These are phyloP conservation scores for Panus rudis DNA, from an alignment of 768 basidiomycete species.

Conservation along the genomic window DNA sequence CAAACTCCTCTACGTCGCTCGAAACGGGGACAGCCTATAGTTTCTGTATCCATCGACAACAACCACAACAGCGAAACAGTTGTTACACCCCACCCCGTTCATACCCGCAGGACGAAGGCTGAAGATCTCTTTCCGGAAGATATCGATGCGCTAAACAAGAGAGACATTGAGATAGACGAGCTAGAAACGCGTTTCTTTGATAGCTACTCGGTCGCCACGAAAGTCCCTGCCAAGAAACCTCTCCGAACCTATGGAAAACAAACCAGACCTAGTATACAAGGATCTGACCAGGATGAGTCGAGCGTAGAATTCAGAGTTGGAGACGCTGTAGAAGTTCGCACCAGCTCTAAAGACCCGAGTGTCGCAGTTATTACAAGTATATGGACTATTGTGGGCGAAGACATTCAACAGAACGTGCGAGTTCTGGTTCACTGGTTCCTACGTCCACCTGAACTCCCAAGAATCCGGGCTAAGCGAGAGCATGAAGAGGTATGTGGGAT, in stretches of 20 bases:
- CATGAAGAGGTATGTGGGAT: slow-evolving; percentile 44
- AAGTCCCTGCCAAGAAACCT: background rate
- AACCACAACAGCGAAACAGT: background rate
- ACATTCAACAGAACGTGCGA: slow-evolving; percentile 35
- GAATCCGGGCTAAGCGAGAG: slow-evolving; percentile 51
- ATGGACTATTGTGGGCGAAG: slow-evolving; percentile 46
- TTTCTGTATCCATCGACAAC: background rate
- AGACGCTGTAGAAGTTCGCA: slow-evolving; percentile 59
- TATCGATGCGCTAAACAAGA: background rate
- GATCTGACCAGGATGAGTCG: slow-evolving; percentile 16
- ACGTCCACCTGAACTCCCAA: slow-evolving; percentile 55
- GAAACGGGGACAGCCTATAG: slow-evolving; percentile 6
- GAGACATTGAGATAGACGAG: background rate
- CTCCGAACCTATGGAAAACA: slow-evolving; percentile 8
- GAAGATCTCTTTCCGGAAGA: slow-evolving; percentile 15
- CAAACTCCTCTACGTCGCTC: slow-evolving; percentile 8
- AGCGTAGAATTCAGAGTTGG: slow-evolving; percentile 52
- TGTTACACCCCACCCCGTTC: slow-evolving; percentile 4
- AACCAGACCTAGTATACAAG: background rate
- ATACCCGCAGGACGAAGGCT: slow-evolving; percentile 5
- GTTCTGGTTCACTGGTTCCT: slow-evolving; percentile 74
- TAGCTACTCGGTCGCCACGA: background rate
- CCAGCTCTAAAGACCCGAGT: slow-evolving; percentile 42
- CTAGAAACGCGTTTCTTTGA: slow-evolving; percentile 6
- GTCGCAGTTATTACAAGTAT: slow-evolving; percentile 65